Evolutionary conservation across 192 early-diverging fungal genomes (phyloP).

Genomic region (Haplosporangium gracile): DNA sequence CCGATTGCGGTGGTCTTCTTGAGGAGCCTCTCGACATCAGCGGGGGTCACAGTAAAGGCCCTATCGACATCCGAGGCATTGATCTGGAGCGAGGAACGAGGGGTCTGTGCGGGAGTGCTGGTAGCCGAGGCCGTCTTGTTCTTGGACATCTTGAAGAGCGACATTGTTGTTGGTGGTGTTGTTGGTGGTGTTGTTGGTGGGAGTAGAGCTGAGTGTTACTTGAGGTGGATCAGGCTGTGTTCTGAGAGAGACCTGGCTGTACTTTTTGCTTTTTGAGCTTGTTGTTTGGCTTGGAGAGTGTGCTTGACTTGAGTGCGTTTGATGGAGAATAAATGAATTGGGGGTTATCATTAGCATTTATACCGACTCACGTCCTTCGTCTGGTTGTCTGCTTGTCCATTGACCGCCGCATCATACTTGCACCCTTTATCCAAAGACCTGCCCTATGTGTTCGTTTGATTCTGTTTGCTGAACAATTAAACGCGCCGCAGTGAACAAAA

Average conservation of each 20-base stretch:
- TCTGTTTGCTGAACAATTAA: not conserved
- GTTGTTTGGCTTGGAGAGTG: no score
- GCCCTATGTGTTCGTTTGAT: not conserved
- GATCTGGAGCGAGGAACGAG: constrained; percentile 23
- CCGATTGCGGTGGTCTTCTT: constrained; percentile 15
- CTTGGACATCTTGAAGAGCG: constrained; percentile 35
- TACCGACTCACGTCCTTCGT: no score
- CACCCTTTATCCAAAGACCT: no score
- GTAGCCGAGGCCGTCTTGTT: constrained; percentile 28
- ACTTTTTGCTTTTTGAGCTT: no score
- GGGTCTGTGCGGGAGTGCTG: constrained; percentile 24
- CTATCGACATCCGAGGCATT: not conserved
- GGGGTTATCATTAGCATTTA: no score
- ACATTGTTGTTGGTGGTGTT: constrained; percentile 6
- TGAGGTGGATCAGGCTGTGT: not conserved
- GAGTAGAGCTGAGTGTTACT: not conserved
- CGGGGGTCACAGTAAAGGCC: not conserved
- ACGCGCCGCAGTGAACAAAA: not conserved
- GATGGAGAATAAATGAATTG: not conserved
- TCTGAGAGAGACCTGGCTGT: no score
- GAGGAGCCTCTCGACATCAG: constrained; percentile 22
- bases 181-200: no score
- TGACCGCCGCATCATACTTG: no score
- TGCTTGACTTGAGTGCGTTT: not conserved
- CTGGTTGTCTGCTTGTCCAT: no score